Evolutionary conservation across 2,329 filamentous ascomycete genomes (phyloP).

Genomic region (Dactylonectria estremocensis): DNA sequence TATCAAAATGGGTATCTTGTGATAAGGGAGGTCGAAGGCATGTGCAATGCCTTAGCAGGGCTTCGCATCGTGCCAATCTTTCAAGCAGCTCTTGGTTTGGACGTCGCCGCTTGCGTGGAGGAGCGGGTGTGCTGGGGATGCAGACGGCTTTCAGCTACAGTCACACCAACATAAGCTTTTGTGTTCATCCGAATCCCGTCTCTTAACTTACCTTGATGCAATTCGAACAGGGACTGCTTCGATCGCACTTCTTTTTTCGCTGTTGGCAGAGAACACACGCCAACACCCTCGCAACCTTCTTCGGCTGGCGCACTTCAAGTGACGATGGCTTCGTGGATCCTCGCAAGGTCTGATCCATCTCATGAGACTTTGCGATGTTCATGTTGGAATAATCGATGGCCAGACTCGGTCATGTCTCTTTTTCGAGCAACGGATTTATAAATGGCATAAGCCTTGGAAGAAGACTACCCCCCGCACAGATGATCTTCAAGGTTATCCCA

Average conservation of each 20-base stretch:
- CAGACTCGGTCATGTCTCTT: background rate
- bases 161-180: background rate
- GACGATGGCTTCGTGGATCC: conserved; percentile 30
- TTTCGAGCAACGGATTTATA: background rate
- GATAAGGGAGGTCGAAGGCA: conserved; percentile 39
- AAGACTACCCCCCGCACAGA: conserved; percentile 12
- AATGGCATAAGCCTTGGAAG: conserved; percentile 6
- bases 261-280: conserved; percentile 52
- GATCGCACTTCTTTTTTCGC: conserved; percentile 54
- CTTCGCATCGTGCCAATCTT: conserved; percentile 45
- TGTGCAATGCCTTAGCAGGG: conserved; percentile 46
- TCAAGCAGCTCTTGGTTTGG: conserved; percentile 50
- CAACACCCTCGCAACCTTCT: conserved; percentile 36
- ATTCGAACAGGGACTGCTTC: conserved; percentile 50
- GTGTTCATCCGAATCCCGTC: background rate
- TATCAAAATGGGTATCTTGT: conserved; percentile 29
- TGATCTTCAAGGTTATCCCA: conserved; percentile 2
- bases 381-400: conserved; percentile 1
- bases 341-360: conserved; percentile 15
- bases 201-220: conserved; percentile 45
- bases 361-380: conserved; percentile 12
- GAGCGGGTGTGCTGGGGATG: conserved; percentile 48
- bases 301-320: conserved; percentile 25
- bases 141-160: conserved; percentile 45
- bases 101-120: conserved; percentile 49